Conservation (phyloP, 176 grass and related monocot genomes). For the Carex pumila region DNA sequence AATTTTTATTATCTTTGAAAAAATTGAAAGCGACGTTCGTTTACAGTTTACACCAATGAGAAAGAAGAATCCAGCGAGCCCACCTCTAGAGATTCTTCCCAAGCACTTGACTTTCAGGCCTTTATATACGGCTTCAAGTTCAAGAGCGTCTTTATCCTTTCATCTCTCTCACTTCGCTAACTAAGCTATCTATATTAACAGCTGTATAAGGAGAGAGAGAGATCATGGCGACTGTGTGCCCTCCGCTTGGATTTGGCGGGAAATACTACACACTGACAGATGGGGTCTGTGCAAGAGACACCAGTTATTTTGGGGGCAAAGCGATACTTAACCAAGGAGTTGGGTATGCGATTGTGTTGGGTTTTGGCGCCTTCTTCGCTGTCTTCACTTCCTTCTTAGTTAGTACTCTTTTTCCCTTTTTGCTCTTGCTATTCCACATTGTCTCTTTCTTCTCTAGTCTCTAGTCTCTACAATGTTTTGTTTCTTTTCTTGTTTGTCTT, state of each 20-base stretch:
- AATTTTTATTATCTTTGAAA: not conserved
- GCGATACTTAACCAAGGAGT: slow-evolving; percentile 52
- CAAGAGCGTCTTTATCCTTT: slow-evolving; percentile 3
- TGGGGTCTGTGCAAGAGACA: slow-evolving; percentile 45
- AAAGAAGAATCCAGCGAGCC: not conserved
- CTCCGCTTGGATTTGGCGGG: slow-evolving; percentile 39
- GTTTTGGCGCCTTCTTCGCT: slow-evolving; percentile 78
- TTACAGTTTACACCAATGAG: not conserved
- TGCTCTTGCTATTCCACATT: not conserved
- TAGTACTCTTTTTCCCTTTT: slow-evolving; percentile 10
- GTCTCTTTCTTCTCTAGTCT: not conserved
- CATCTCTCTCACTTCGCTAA: not conserved
- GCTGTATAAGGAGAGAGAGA: not conserved
- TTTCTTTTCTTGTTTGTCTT: not conserved
- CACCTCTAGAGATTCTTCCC: slow-evolving; percentile 5
- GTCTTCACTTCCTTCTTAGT: slow-evolving; percentile 52
- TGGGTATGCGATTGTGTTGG: slow-evolving; percentile 66
- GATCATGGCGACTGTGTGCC: slow-evolving; percentile 42
- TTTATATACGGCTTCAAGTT: slow-evolving; percentile 22
- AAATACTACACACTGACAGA: slow-evolving; percentile 58
- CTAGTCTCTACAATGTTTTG: not conserved
- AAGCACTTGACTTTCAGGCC: not conserved
- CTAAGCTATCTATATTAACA: not conserved
- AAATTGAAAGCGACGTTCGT: not conserved
- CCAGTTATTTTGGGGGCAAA: slow-evolving; percentile 52